A percentile compares a stretch with the other conserved stretches of the same genome.
Conservation (phyloP, 345 rosid genomes). For the Acer campestre region DNA sequence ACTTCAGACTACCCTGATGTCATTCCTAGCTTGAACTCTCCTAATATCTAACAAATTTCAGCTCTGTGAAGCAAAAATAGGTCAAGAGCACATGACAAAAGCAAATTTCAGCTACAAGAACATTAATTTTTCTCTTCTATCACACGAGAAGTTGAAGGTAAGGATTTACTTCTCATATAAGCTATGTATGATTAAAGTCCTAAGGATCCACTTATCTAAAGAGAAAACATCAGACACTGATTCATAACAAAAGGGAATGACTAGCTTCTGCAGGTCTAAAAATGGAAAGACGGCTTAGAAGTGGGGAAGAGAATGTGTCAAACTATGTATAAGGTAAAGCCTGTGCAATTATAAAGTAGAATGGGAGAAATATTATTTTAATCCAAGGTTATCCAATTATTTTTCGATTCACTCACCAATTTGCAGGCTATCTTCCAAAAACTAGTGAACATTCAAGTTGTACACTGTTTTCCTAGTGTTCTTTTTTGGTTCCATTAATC, state of each 20-base stretch:
- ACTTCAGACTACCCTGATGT: too few species aligned
- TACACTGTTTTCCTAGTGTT: background rate
- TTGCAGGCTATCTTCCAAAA: background rate
- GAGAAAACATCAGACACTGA: background rate
- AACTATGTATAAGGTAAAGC: background rate
- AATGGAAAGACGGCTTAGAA: background rate
- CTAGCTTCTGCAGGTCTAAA: background rate
- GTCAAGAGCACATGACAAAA: too few species aligned
- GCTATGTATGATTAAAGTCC: too few species aligned
- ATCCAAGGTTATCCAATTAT: background rate
- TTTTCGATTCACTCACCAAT: background rate
- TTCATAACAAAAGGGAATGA: background rate
- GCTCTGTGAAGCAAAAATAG: too few species aligned
- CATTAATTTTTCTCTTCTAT: too few species aligned
- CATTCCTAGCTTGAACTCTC: too few species aligned
- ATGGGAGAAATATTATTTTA: background rate
- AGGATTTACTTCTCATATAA: too few species aligned
- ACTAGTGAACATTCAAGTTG: background rate
- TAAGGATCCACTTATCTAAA: background rate
- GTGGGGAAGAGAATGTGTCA: background rate
- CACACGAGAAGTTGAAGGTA: too few species aligned
- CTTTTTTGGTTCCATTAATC: background rate
- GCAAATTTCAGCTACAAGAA: too few species aligned
- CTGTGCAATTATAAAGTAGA: background rate
- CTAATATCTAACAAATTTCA: too few species aligned